Percentiles rank a stretch among this genome's conserved stretches.
These are phyloP conservation scores for Diddensiella transvaalensis DNA, from an alignment of 805 yeast genomes.

Conservation along the genomic window DNA sequence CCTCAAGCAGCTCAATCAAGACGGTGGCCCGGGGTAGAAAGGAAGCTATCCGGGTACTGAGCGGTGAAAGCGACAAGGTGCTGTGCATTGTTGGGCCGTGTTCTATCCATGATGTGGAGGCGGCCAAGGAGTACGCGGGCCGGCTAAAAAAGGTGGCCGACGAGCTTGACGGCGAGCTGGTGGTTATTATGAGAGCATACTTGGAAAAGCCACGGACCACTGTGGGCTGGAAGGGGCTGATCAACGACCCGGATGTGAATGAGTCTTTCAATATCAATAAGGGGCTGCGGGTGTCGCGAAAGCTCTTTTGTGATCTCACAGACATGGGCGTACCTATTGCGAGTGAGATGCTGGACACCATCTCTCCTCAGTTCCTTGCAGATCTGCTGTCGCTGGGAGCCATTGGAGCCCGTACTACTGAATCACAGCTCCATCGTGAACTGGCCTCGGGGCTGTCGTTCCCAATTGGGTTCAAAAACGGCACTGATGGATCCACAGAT, in stretches of 20 bases:
- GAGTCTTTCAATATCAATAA: conserved; percentile 91
- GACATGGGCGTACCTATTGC: conserved; percentile 84
- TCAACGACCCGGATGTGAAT: conserved; percentile 94
- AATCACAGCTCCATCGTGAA: conserved; percentile 96
- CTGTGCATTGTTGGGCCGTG: conserved; percentile 94
- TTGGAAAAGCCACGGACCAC: conserved; percentile 98
- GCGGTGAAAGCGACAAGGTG: conserved; percentile 75
- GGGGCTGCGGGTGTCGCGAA: conserved; percentile 84
- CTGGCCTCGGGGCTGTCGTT: conserved; percentile 96
- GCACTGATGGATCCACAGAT: conserved; percentile 91
- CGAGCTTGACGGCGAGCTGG: conserved; percentile 70
- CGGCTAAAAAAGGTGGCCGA: conserved; percentile 64
- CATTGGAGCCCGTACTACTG: conserved; percentile 98
- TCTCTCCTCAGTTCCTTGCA: conserved; percentile 91
- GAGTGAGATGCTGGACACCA: conserved; percentile 96
- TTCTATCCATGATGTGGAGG: conserved; percentile 86
- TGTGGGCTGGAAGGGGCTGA: conserved; percentile 98
- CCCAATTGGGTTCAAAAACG: conserved; percentile 98
- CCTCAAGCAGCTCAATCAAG: conserved; percentile 49
- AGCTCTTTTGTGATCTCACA: conserved; percentile 79
- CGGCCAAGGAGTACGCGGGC: conserved; percentile 84
- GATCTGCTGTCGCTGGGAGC: conserved; percentile 94
- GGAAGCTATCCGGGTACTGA: conserved; percentile 70
- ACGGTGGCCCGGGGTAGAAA: conserved; percentile 75
- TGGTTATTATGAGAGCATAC: conserved; percentile 94